A percentile compares a stretch with the other conserved stretches of the same genome.
Conservation (phyloP, 768 basidiomycete genomes). For the Podaxis carcinomalis region DNA sequence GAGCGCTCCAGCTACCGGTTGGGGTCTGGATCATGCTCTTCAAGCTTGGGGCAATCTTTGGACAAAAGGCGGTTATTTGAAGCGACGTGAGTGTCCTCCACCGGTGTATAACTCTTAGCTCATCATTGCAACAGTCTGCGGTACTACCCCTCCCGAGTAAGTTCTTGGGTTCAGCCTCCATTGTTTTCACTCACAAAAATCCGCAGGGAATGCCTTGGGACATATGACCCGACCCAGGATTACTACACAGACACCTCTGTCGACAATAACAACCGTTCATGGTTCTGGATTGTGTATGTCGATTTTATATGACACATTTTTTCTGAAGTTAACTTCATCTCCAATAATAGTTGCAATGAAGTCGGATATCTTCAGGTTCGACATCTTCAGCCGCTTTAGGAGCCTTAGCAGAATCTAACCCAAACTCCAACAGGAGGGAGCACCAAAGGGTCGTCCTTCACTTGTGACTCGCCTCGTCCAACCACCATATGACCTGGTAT, state of each 20-base stretch:
- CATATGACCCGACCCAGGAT: constrained; percentile 32
- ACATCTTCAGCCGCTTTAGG: not conserved
- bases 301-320: no score
- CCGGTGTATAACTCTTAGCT: not conserved
- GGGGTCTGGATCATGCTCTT: constrained; percentile 60
- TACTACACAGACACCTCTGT: constrained; percentile 54
- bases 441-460: constrained; percentile 33
- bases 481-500: constrained; percentile 50
- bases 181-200: not conserved
- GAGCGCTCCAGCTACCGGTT: constrained; percentile 46
- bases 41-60: constrained; percentile 58
- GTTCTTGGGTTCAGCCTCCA: constrained; percentile 17
- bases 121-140: constrained; percentile 43
- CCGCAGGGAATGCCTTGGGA: constrained; percentile 37
- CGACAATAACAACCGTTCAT: constrained; percentile 56
- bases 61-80: constrained; percentile 41
- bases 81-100: constrained; percentile 31
- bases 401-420: not conserved
- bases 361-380: constrained; percentile 54
- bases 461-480: constrained; percentile 53
- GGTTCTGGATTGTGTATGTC: constrained; percentile 66
- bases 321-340: not conserved
- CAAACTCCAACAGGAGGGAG: constrained; percentile 30
- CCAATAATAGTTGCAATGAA: constrained; percentile 57
- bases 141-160: constrained; percentile 40